Evolutionary conservation across 78 protist genomes (phyloP).

Genomic region (Dictyostelium brefeldianum): DNA sequence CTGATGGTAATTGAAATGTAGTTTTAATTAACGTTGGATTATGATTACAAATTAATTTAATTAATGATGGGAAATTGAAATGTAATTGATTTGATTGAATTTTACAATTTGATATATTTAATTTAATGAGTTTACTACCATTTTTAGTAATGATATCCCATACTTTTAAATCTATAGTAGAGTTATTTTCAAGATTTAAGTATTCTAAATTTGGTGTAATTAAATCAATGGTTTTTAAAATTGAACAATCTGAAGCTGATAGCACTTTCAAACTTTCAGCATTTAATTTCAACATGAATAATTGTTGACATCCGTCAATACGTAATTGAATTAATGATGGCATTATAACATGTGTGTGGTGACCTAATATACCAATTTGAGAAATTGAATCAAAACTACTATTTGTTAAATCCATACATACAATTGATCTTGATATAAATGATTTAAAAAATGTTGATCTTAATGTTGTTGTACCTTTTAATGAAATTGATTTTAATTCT

Average conservation of each 20-base stretch:
- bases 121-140: not conserved
- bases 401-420: conserved; percentile 1
- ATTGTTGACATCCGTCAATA: not conserved
- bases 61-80: not conserved
- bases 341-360: not conserved
- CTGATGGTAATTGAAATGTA: not conserved
- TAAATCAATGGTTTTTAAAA: not conserved
- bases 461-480: not conserved
- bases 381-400: conserved; percentile 10
- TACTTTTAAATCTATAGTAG: not conserved
- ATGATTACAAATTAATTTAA: not conserved
- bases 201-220: not conserved
- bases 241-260: not conserved
- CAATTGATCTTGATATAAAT: not conserved
- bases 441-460: not conserved
- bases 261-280: not conserved
- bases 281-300: not conserved
- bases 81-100: not conserved
- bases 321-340: not conserved
- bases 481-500: not conserved
- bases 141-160: not conserved
- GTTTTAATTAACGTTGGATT: not conserved
- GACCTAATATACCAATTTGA: not conserved
- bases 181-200: not conserved
- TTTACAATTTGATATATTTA: conserved; percentile 21